A percentile compares a stretch with the other conserved stretches of the same genome.
Conservation (phyloP, 768 basidiomycete species). For the Tephrocybe sp. region DNA sequence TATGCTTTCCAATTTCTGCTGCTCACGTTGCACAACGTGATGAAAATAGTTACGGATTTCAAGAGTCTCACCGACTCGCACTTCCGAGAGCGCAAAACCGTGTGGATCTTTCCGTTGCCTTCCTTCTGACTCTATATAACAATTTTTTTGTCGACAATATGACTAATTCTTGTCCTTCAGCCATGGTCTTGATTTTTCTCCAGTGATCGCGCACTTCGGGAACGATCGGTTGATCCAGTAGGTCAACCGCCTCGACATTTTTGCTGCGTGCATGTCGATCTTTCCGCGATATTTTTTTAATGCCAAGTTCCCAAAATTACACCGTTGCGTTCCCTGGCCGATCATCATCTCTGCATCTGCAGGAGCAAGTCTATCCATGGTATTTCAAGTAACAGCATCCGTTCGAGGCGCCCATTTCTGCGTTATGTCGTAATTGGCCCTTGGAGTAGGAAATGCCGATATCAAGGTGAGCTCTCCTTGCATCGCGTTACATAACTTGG, state of each 20-base stretch:
- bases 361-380: neutral
- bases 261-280: too few species aligned
- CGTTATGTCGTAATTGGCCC: too few species aligned
- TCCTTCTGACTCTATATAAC: conserved; percentile 42
- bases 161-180: neutral
- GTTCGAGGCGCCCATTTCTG: neutral
- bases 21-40: conserved; percentile 10
- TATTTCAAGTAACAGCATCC: too few species aligned
- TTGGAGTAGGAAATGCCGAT: neutral
- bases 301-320: conserved; percentile 27
- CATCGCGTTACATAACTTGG: neutral
- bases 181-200: too few species aligned
- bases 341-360: neutral
- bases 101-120: conserved; percentile 60
- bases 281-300: too few species aligned
- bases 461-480: conserved; percentile 4
- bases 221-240: neutral
- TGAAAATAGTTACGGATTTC: conserved; percentile 31
- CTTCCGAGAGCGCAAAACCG: conserved; percentile 33
- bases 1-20: neutral
- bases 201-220: too few species aligned
- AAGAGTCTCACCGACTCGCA: conserved; percentile 25
- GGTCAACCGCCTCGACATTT: too few species aligned
- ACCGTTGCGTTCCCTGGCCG: conserved; percentile 54
- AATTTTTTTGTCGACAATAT: neutral